These are phyloP conservation scores for Pseudogymnoascus sp. DNA, from an alignment of 2,329 filamentous ascomycete genomes.

Conservation along the genomic window DNA sequence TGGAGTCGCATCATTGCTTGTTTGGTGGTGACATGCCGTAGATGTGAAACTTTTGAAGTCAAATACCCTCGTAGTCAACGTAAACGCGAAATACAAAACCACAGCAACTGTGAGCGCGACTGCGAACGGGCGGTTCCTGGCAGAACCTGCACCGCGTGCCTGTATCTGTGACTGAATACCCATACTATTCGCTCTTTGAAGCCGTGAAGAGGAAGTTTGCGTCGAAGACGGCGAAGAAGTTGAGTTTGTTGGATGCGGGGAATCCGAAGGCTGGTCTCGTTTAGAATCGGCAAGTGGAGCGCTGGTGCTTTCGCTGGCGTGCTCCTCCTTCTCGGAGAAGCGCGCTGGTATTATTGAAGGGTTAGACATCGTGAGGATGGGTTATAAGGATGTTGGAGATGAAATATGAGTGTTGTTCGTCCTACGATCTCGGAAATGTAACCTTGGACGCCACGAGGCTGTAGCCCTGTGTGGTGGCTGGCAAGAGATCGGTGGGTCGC, in stretches of 20 bases:
- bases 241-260: background rate
- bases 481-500: background rate
- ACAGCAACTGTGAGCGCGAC: background rate
- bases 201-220: background rate
- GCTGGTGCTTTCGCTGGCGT: background rate
- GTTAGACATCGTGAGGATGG: background rate
- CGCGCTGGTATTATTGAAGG: background rate
- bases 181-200: background rate
- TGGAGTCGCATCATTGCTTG: background rate
- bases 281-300: slow-evolving; percentile 4
- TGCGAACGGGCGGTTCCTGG: background rate
- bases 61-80: background rate
- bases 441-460: slow-evolving; percentile 4
- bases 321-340: background rate
- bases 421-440: background rate
- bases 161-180: background rate
- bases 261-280: background rate
- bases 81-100: slow-evolving; percentile 1
- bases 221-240: background rate
- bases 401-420: background rate
- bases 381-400: background rate
- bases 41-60: background rate
- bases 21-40: background rate
- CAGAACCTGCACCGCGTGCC: background rate
- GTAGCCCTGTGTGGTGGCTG: background rate